Percentiles rank a stretch among this genome's conserved stretches.
Evolutionary conservation across 306 rosid species (phyloP).

Genomic region (Hylodesmum podocarpum): DNA sequence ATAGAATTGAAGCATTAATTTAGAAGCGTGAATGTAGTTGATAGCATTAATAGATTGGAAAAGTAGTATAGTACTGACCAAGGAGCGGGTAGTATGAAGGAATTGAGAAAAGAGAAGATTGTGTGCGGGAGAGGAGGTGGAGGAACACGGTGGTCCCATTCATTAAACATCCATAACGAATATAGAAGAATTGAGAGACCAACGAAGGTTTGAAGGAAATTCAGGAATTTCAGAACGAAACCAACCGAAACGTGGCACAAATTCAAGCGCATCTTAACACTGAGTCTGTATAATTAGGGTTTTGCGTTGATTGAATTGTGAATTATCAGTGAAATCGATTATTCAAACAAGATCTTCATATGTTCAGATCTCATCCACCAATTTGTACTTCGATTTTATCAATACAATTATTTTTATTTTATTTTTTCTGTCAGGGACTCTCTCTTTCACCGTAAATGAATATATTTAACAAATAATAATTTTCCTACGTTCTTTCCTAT

Average conservation of each 20-base stretch:
- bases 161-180: conserved; percentile 84
- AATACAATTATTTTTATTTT: too few relatives aligned
- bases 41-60: too few relatives aligned
- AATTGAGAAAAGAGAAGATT: conserved; percentile 28
- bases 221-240: conserved; percentile 70
- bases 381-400: too few relatives aligned
- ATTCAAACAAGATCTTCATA: too few relatives aligned
- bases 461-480: too few relatives aligned
- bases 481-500: too few relatives aligned
- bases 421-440: too few relatives aligned
- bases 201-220: conserved; percentile 83
- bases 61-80: conserved; percentile 43
- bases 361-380: too few relatives aligned
- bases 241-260: conserved; percentile 78
- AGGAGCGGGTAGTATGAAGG: conserved; percentile 72
- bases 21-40: too few relatives aligned
- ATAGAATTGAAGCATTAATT: background rate
- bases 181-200: conserved; percentile 74
- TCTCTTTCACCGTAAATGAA: too few relatives aligned
- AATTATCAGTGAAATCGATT: background rate
- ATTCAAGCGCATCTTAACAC: conserved; percentile 57
- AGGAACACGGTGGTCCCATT: conserved; percentile 66
- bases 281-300: too few relatives aligned
- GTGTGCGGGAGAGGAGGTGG: conserved; percentile 41
- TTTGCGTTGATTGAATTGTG: background rate